Base-by-base conservation (phyloP, 2,329 filamentous ascomycete species). In the Parastagonospora nodorum region DNA sequence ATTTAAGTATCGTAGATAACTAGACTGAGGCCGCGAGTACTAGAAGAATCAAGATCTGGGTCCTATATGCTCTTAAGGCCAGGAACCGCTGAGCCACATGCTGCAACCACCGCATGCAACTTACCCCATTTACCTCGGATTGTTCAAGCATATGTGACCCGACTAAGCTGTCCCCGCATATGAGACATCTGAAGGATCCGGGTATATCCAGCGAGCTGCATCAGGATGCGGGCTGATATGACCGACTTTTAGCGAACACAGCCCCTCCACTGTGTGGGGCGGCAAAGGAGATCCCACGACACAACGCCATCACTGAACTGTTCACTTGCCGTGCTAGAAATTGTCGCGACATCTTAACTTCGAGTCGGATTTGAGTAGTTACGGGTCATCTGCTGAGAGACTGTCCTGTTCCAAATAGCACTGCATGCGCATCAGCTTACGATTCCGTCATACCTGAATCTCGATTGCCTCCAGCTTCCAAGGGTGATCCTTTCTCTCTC, bases 221-320 rank as follows among this genome's bases (percentile, higher is more conserved):
- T 37, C 29, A 19, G 30, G 33, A 9, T 50, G 45, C 67, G 67
- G 66, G 16, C 32, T 49, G 41, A 68, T 69, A 36, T 51, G 40
- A 48, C 67, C 67, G 67, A 68, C 35, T 47, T 38, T 35, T 30
- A 45, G 42, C 38, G 30, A 49, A 43, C 12, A 41, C 4, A 11
- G 42, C 42, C 42, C 42, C 42, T 45, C 43, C 28, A 32, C 8
- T n/a, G 19, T 36, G 43, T 45, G 43, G 43, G 43, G 43, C 15
- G 5, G 19, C 14, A 15, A 12, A 37, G 35, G 19, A 24, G 19
- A 24, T 24, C 19, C 19, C 19, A 24, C 19, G 5, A 24, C 19
- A 24, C 19, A 24, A 24, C 19, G 5, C 19, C 19, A 24, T 5
- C 19, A 24, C 19, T 24, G 19, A 24, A 24, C 19, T 24, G 19